A percentile compares a stretch with the other conserved stretches of the same genome.
These are phyloP conservation scores for Urochloa ruziziensis DNA, from an alignment of 176 grass and related monocot species.

Conservation along the genomic window DNA sequence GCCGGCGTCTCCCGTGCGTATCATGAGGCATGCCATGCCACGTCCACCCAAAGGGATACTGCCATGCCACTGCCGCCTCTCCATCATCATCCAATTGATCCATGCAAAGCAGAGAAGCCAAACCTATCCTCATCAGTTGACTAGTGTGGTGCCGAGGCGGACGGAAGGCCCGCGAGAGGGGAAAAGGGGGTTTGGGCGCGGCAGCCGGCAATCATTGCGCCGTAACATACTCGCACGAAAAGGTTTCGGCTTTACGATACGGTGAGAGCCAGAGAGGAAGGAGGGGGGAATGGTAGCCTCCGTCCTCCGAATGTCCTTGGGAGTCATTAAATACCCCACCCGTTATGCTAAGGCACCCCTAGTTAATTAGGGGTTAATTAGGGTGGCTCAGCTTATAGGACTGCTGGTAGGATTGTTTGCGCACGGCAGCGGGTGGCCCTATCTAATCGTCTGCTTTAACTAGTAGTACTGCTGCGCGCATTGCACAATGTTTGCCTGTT, in stretches of 20 bases:
- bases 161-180: neutral
- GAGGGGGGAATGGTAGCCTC: neutral
- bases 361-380: neutral
- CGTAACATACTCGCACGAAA: conserved; percentile 12
- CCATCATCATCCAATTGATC: neutral
- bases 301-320: neutral
- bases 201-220: neutral
- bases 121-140: neutral
- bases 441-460: too few species aligned
- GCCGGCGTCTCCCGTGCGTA: neutral
- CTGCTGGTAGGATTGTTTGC: neutral
- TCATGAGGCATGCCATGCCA: neutral
- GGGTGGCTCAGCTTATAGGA: neutral
- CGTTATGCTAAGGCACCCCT: neutral
- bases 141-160: neutral
- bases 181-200: neutral
- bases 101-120: neutral
- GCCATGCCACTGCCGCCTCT: neutral
- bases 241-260: neutral
- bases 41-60: neutral
- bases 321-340: neutral
- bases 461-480: too few species aligned
- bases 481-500: too few species aligned
- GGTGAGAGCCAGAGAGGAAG: too few species aligned
- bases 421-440: too few species aligned